Evolutionary conservation across 352 stramenopile genomes (phyloP), one percentile per base, ranked within the genome.

Genomic region (Globisporangium cylindrosporum): DNA sequence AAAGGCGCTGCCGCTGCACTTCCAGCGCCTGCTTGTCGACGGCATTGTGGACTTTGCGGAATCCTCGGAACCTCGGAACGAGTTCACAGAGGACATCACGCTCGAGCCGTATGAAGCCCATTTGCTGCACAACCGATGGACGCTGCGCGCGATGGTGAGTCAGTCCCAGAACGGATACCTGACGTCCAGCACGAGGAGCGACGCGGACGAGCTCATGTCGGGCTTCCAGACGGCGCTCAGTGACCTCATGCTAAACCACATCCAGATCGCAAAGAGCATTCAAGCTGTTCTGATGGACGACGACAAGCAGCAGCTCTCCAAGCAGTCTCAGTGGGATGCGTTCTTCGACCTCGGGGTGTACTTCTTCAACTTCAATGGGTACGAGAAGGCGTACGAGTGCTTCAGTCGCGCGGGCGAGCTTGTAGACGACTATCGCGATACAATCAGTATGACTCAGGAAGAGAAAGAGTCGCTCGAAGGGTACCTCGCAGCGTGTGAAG

Each of bases 1-100:
- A 61, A 57, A 76, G 22, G 73, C 78, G 41, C 71, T 95, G 10
- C 86, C 88, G 12, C 71, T 90, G 54, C 81, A 93, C 63, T 92
- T 93, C 63, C 88, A 95, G 73, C 84, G 84, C n/a, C 69, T 92
- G 38, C 74, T 95, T 4, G 64, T 95, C 14, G 88, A 95, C 69
- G 88, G 85, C n/a, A 81, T 94, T 29, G 82, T 94, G 54, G 81
- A 93, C 53, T 84, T 91, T 48, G 82, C 81, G 1, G 82, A 92
- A 58, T 76, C 81, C 34, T 73, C 72, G 14, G 51, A 70, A 32
- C 71, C 66, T 20, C 80, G 64, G 29, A 80, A 48, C 51, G 59
- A 71, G 38, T 85, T 80, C 43, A 73, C 73, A 1, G 68, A 61
- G 20, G 74, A 82, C 49, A 64, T 82, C 9, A n/a, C 62, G 8